Percentiles rank a stretch among this genome's conserved stretches.
Evolutionary conservation across 805 yeast genomes (phyloP).

Genomic region (Candida silvatica): DNA sequence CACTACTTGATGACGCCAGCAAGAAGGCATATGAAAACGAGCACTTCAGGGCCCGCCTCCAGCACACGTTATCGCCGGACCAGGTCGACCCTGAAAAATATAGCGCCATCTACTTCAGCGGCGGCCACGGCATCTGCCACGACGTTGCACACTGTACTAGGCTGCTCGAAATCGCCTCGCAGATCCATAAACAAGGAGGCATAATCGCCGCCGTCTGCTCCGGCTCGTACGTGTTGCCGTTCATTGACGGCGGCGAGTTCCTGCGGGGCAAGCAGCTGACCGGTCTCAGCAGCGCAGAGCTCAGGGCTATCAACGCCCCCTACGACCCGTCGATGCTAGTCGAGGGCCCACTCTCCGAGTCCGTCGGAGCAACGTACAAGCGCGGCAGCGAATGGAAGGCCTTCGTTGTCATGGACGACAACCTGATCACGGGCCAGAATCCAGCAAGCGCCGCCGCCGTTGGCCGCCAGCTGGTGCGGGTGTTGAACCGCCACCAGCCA

Average conservation of each 20-base stretch:
- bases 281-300: conserved; percentile 54
- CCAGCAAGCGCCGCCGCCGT: conserved; percentile 24
- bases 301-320: conserved; percentile 25
- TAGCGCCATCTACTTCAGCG: conserved; percentile 51
- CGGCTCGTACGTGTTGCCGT: conserved; percentile 51
- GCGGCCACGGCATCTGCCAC: conserved; percentile 54
- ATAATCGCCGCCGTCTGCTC: conserved; percentile 63
- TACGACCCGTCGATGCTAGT: neutral
- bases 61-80: conserved; percentile 25
- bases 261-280: conserved; percentile 47
- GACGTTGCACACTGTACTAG: conserved; percentile 48
- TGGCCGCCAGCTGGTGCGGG: conserved; percentile 3
- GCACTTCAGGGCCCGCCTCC: neutral
- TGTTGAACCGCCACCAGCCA: too few relatives aligned
- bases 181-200: conserved; percentile 42
- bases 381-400: conserved; percentile 35
- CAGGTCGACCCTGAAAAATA: conserved; percentile 43
- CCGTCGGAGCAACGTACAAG: conserved; percentile 7
- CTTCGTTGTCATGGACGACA: conserved; percentile 46
- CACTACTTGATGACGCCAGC: neutral
- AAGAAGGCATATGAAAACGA: neutral
- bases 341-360: neutral
- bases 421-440: conserved; percentile 54
- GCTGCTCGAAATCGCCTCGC: conserved; percentile 35
- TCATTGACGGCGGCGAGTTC: conserved; percentile 35